Evolutionary conservation across 768 basidiomycete genomes (phyloP), one percentile per base, ranked within the genome.

Genomic region (Phlebiopsis flavidoalba): DNA sequence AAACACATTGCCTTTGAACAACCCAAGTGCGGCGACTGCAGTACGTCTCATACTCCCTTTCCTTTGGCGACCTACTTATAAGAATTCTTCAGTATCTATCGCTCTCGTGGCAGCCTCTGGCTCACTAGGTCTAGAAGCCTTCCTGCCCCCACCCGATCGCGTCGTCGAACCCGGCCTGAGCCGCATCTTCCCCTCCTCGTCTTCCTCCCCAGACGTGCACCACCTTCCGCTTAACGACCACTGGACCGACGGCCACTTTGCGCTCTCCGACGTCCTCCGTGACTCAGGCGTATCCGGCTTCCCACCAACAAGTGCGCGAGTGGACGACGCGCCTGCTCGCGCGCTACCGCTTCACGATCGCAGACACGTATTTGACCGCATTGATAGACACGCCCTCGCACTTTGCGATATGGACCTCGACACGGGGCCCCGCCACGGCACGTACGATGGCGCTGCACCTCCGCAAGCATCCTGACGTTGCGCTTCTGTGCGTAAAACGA

Each of bases 401-500:
- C 15, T 70, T 70, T 54, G 67, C 67, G 53, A 67, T 64, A 33
- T 64, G 74, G 33, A 52, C 65, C 21, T 31, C 26, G n/a, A n/a
- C n/a, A 31, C 26, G 26, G n/a, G 66, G 66, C 53, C 60, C 62
- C 22, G 6, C n/a, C 14, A 64, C 66, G 46, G 62, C 65, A 5
- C 57, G 55, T 17, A 36, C 26, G 40, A 63, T 66, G 63, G 60
- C 69, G 21, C 51, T 59, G 31, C 51, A 58, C 51, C 53, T 74
- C 46, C 63, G 67, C 40, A 22, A 49, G 37, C 51, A 62, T 15
- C 47, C 59, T 12, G 69, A 72, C 36, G 64, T 68, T 19, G 68
- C 70, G 57, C 64, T 75, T 60, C 63, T 74, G 4, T 74, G 72
- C 58, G 63, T 74, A 40, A 74, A n/a, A 74, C 66, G 74, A 75